A percentile compares a stretch with the other conserved stretches of the same genome.
phyloP scores from a whole-genome alignment of 2,329 filamentous ascomycete species.

The Colletotrichum simmondsii region DNA sequence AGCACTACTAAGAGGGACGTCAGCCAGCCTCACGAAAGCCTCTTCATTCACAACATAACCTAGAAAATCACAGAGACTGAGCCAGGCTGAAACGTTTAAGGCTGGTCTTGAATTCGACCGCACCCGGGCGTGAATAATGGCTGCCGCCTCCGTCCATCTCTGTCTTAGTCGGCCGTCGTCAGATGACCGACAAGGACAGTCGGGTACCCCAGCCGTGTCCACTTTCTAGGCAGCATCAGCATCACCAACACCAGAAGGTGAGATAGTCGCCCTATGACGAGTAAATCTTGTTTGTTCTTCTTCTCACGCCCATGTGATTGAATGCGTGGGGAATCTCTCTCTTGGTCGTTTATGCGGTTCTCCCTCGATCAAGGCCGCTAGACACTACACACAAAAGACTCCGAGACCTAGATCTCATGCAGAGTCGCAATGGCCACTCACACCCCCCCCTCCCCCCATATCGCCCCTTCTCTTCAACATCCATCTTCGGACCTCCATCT shows the following conservation, averaged over 20 bases:
- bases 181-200: neutral
- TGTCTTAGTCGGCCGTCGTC: neutral
- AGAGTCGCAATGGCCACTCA: neutral
- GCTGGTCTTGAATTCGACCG: neutral
- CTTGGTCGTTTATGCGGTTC: neutral
- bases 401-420: neutral
- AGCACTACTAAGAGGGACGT: neutral
- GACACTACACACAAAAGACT: constrained; percentile 7
- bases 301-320: neutral
- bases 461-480: neutral
- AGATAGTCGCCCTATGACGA: neutral
- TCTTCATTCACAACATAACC: neutral
- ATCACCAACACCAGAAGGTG: neutral
- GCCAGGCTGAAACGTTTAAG: neutral
- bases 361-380: neutral
- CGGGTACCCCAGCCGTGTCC: neutral
- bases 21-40: constrained; percentile 15
- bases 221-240: neutral
- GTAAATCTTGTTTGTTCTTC: neutral
- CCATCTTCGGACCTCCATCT: neutral
- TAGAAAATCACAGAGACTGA: too few relatives aligned
- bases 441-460: neutral
- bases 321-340: neutral
- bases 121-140: neutral
- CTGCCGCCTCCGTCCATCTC: neutral